Evolutionary conservation across 352 stramenopile genomes (phyloP), one percentile per base, ranked within the genome.

Genomic region (Pythium monospermum): DNA sequence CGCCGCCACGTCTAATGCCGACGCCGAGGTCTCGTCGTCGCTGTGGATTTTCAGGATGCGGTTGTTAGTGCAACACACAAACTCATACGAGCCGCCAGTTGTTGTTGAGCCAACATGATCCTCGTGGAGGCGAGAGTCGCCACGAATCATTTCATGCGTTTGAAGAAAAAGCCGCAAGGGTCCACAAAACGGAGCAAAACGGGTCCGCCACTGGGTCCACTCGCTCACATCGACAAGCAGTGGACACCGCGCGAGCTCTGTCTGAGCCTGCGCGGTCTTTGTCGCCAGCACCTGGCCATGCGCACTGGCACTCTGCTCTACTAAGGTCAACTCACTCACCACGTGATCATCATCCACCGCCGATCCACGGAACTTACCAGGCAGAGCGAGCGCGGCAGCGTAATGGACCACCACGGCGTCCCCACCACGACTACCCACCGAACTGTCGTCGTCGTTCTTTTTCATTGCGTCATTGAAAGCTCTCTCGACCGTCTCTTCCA

Each of bases 101-200:
- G 45, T 49, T 54, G 60, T 50, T 57, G 62, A 22, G 40, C 16
- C 8, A 15, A 32, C 79, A 86, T 87, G 76, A 87, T 91, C 79
- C 84, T 66, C 58, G n/a, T n/a, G n/a, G n/a, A n/a, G n/a, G 21
- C 15, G 70, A 25, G 46, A 76, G 26, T 11, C 1, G 18, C 18
- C 28, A 11, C 42, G 43, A 69, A 87, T 86, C 75, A 87, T 82
- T 64, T 91, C 80, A 85, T 91, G 73, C 77, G 76, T 64, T 49
- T 71, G 65, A 68, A 91, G 65, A 74, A 91, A 91, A 33, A 50
- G 59, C 53, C 66, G 73, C 64, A 91, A 56, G 3, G 75, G 40
- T 39, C 77, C 80, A 67, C 76, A 87, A 30, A 71, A 64, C 1
- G 69, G 71, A 35, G 64, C 77, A 69, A 79, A 91, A 31, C 52